phyloP scores from a whole-genome alignment of 139 green algal genomes.

The Eudorina sp. region DNA sequence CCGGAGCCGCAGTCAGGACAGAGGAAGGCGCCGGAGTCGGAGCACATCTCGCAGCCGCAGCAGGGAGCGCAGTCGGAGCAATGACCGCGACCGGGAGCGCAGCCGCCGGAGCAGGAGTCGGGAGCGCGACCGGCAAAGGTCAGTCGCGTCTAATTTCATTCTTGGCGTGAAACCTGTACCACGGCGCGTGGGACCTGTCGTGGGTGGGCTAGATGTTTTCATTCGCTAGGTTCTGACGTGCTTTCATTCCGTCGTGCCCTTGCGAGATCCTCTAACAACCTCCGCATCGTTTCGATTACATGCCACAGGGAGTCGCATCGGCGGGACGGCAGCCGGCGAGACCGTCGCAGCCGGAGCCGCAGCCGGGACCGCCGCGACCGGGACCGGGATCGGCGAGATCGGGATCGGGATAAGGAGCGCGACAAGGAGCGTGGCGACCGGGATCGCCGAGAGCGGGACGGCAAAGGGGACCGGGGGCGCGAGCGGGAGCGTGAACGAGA shows the following conservation, averaged over 20 bases:
- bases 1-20: constrained; percentile 7
- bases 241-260: too few relatives aligned
- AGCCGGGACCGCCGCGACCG: constrained; percentile 24
- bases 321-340: background rate
- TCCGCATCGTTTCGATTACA: too few relatives aligned
- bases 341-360: constrained; percentile 15
- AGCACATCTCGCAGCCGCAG: constrained; percentile 1
- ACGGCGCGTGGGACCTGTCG: too few relatives aligned
- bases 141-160: background rate
- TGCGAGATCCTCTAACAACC: too few relatives aligned
- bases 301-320: background rate
- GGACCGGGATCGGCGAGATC: constrained; percentile 19
- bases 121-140: constrained; percentile 30
- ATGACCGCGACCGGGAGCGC: constrained; percentile 10
- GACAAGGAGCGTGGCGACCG: background rate
- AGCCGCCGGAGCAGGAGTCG: constrained; percentile 31
- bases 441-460: constrained; percentile 23
- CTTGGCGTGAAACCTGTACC: too few relatives aligned
- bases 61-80: background rate
- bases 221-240: too few relatives aligned
- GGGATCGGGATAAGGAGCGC: constrained; percentile 1
- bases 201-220: too few relatives aligned
- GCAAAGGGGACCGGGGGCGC: background rate
- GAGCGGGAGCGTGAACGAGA: constrained; percentile 41
- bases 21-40: background rate